Percentiles rank a stretch among this genome's conserved stretches.
phyloP scores from a whole-genome alignment of 805 yeast species.

The Teunomyces pallodes region DNA sequence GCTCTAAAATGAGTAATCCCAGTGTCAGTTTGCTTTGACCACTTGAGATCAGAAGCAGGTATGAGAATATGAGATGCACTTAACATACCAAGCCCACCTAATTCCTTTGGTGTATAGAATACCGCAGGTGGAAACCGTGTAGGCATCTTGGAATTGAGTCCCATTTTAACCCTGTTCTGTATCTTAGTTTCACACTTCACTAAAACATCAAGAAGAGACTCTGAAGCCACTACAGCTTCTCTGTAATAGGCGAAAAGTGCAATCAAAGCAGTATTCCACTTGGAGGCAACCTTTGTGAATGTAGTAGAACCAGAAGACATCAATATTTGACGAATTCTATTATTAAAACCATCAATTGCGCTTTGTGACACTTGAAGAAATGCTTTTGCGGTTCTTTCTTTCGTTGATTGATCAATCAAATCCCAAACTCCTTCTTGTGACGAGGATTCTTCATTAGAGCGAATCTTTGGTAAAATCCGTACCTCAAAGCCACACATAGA shows the following conservation, averaged over 20 bases:
- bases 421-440: constrained; percentile 91
- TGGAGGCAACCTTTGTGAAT: constrained; percentile 88
- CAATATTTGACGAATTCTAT: constrained; percentile 80
- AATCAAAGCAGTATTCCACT: constrained; percentile 92
- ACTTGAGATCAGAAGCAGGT: constrained; percentile 86
- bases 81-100: constrained; percentile 97
- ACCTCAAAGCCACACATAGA: constrained; percentile 96
- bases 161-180: constrained; percentile 91
- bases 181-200: constrained; percentile 92
- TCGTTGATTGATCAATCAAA: constrained; percentile 62
- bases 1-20: constrained; percentile 93
- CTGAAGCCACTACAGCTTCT: constrained; percentile 89
- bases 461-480: constrained; percentile 72
- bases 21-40: constrained; percentile 92
- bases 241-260: constrained; percentile 86
- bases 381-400: constrained; percentile 88
- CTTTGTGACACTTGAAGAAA: constrained; percentile 77
- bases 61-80: constrained; percentile 95
- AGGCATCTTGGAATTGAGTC: constrained; percentile 97
- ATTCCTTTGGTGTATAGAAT: constrained; percentile 93
- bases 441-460: constrained; percentile 53
- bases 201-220: constrained; percentile 68
- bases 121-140: constrained; percentile 98
- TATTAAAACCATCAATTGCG: constrained; percentile 76
- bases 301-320: constrained; percentile 97